Conservation (phyloP, 2,329 filamentous ascomycete genomes). For the Colletotrichum lupini region DNA sequence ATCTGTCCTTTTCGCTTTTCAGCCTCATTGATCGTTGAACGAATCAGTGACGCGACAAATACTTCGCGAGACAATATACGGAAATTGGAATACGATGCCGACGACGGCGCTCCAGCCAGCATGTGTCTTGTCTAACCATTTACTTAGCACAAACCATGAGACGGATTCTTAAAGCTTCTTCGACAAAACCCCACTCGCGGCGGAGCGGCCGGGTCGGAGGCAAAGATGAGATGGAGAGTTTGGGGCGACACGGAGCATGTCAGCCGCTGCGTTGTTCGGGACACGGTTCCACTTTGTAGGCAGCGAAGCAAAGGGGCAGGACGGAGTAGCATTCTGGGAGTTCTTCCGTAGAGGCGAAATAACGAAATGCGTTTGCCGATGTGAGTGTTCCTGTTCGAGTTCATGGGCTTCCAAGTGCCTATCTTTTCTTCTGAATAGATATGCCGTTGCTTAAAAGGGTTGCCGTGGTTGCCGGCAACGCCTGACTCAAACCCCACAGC, state of each 20-base stretch:
- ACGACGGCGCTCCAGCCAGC: background rate
- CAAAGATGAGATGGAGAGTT: background rate
- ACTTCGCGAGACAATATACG: background rate
- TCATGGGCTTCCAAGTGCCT: background rate
- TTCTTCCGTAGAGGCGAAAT: background rate
- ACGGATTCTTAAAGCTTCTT: background rate
- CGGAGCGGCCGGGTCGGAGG: background rate
- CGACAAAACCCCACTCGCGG: background rate
- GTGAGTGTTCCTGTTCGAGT: background rate
- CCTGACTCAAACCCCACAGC: constrained; percentile 6
- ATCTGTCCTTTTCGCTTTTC: background rate
- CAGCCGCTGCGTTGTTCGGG: constrained; percentile 30
- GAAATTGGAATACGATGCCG: background rate
- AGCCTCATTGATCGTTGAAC: background rate
- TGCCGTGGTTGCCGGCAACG: background rate
- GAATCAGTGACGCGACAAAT: background rate
- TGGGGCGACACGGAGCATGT: constrained; percentile 27
- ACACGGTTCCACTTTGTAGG: constrained; percentile 25
- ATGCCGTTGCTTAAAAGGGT: background rate
- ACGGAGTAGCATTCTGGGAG: background rate
- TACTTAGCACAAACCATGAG: background rate
- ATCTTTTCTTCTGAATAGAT: background rate
- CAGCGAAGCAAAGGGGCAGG: background rate
- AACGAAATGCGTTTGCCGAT: background rate
- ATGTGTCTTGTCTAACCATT: background rate